A percentile compares a stretch with the other conserved stretches of the same genome.
These are phyloP conservation scores for Oryza longistaminata DNA, from an alignment of 176 grass and related monocot genomes.

Conservation along the genomic window DNA sequence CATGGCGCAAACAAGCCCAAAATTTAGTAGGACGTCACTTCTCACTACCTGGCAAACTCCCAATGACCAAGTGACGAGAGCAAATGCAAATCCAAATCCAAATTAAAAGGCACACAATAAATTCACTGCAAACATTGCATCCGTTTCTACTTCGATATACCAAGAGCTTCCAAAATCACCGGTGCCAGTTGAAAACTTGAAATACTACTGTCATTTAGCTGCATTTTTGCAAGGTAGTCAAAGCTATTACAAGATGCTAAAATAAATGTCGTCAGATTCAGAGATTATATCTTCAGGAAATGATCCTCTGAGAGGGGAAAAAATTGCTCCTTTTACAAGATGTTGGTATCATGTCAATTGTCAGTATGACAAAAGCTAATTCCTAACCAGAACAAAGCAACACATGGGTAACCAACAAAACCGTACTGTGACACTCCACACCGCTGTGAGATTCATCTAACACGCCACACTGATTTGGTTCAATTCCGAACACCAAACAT, in stretches of 20 bases:
- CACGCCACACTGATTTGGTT: constrained; percentile 4
- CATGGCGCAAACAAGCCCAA: neutral
- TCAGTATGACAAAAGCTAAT: neutral
- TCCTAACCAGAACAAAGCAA: neutral
- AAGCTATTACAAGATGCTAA: neutral
- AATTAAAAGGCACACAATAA: neutral
- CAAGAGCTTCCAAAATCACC: neutral
- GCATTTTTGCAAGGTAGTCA: neutral
- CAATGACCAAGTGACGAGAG: neutral
- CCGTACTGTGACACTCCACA: neutral
- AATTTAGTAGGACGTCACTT: constrained; percentile 8
- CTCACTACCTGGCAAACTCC: neutral
- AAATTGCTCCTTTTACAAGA: neutral
- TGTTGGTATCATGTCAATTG: neutral
- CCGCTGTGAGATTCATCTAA: constrained; percentile 21
- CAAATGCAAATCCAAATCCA: neutral
- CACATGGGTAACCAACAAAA: neutral
- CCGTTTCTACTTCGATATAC: neutral
- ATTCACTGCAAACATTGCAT: neutral
- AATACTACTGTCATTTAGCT: neutral
- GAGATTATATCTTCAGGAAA: neutral
- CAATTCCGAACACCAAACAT: neutral
- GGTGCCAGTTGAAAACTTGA: too few species aligned
- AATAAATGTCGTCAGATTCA: neutral
- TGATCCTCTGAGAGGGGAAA: neutral